Evolutionary conservation across 164 flowering plant species (phyloP).

Genomic region (Hamamelis virginiana): DNA sequence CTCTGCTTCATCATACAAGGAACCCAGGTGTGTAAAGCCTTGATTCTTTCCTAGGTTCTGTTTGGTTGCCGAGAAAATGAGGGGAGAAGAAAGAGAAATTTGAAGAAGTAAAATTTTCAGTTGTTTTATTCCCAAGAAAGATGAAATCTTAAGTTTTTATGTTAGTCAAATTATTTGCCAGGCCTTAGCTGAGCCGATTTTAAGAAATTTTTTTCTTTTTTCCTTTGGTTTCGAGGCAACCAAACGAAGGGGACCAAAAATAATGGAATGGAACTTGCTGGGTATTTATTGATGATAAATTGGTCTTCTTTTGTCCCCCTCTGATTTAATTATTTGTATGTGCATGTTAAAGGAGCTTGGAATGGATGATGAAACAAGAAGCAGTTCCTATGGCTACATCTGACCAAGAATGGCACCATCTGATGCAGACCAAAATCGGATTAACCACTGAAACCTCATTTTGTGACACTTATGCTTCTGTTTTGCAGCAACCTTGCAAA

Average conservation of each 20-base stretch:
- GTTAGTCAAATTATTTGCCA: no score
- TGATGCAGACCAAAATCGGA: slow-evolving; percentile 21
- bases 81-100: no score
- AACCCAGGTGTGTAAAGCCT: slow-evolving; percentile 13
- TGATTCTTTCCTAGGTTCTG: background rate
- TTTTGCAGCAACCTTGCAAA: slow-evolving; percentile 12
- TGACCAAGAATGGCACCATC: slow-evolving; percentile 24
- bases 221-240: background rate
- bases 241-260: background rate
- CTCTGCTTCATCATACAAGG: slow-evolving; percentile 8
- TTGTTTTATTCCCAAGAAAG: no score
- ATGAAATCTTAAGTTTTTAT: no score
- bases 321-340: background rate
- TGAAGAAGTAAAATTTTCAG: no score
- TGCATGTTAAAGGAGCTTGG: slow-evolving; percentile 23
- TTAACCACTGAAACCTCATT: background rate
- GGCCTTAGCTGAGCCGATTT: no score
- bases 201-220: no score
- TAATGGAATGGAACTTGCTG: no score
- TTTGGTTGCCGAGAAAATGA: background rate
- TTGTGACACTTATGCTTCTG: slow-evolving; percentile 1
- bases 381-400: slow-evolving; percentile 6
- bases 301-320: background rate
- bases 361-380: slow-evolving; percentile 25
- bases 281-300: background rate